A percentile compares a stretch with the other conserved stretches of the same genome.
Conservation (phyloP, 169 alveolate genomes). For the Babesia ovis region DNA sequence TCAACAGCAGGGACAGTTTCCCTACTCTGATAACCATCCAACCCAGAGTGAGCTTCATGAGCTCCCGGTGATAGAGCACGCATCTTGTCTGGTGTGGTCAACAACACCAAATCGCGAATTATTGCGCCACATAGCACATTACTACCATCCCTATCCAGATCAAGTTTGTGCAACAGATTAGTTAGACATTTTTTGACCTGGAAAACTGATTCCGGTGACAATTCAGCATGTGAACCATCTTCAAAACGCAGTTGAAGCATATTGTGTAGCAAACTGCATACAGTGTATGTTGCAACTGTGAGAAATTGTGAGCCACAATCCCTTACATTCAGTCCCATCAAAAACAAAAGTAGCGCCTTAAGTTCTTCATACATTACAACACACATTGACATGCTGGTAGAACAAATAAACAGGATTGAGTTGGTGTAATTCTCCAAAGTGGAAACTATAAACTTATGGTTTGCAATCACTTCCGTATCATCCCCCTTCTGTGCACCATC, state of each 20-base stretch:
- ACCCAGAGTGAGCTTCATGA: conserved; percentile 12
- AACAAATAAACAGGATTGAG: conserved; percentile 35
- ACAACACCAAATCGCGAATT: conserved; percentile 39
- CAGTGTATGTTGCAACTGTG: conserved; percentile 40
- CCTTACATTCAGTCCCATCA: conserved; percentile 26
- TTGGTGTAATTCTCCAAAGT: conserved; percentile 41
- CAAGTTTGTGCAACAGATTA: conserved; percentile 22
- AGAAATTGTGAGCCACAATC: conserved; percentile 31
- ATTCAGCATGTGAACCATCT: background rate
- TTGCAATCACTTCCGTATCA: background rate
- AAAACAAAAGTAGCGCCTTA: conserved; percentile 18
- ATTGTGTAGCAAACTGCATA: conserved; percentile 53
- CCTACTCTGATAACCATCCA: background rate
- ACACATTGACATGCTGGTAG: conserved; percentile 24
- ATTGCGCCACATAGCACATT: conserved; percentile 35
- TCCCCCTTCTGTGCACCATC: background rate
- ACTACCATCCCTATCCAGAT: conserved; percentile 35
- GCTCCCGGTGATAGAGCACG: conserved; percentile 33
- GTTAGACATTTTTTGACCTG: conserved; percentile 39
- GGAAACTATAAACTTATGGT: conserved; percentile 33
- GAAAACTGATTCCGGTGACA: conserved; percentile 18
- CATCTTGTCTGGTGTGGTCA: conserved; percentile 43
- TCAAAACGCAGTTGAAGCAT: conserved; percentile 51
- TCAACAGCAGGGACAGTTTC: conserved; percentile 43
- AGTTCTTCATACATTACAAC: conserved; percentile 41